A percentile compares a stretch with the other conserved stretches of the same genome.
Conservation (phyloP, 305 asterid genomes). For the Fraxinus paxiana region DNA sequence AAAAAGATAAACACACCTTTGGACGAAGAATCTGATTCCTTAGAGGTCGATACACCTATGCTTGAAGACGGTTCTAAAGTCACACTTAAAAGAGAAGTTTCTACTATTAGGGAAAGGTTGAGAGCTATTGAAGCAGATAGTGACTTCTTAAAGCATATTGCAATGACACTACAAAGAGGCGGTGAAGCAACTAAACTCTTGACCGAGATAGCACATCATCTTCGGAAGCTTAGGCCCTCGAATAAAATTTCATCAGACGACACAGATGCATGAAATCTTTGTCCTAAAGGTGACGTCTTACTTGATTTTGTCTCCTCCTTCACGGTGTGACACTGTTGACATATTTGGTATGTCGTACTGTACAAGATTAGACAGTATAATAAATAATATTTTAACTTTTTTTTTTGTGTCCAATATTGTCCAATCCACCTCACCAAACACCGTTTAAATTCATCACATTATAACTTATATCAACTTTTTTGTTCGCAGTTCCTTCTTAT, state of each 20-base stretch:
- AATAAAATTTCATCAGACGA: conserved; percentile 28
- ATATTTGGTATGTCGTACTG: not conserved
- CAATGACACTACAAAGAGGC: conserved; percentile 64
- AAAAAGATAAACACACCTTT: conserved; percentile 29
- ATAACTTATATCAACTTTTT: not conserved
- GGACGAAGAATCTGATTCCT: conserved; percentile 26
- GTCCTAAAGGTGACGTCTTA: not conserved
- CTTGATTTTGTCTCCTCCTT: not conserved
- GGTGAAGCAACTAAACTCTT: conserved; percentile 63
- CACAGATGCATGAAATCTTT: conserved; percentile 28
- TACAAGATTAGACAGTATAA: not conserved
- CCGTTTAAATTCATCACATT: not conserved
- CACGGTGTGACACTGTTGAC: not conserved
- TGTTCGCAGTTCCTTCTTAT: conserved; percentile 21
- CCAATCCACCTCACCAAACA: not conserved
- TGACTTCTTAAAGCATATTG: conserved; percentile 74
- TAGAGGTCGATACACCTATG: conserved; percentile 22
- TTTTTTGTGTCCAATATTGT: not conserved
- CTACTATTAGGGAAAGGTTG: conserved; percentile 57
- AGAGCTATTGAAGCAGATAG: conserved; percentile 82
- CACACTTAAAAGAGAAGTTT: conserved; percentile 55
- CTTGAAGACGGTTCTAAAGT: conserved; percentile 38
- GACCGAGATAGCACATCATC: conserved; percentile 75
- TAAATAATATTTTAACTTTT: not conserved
- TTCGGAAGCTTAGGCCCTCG: conserved; percentile 43